Conservation (phyloP, 202 grass and related monocot species). For the Panicum virgatum region DNA sequence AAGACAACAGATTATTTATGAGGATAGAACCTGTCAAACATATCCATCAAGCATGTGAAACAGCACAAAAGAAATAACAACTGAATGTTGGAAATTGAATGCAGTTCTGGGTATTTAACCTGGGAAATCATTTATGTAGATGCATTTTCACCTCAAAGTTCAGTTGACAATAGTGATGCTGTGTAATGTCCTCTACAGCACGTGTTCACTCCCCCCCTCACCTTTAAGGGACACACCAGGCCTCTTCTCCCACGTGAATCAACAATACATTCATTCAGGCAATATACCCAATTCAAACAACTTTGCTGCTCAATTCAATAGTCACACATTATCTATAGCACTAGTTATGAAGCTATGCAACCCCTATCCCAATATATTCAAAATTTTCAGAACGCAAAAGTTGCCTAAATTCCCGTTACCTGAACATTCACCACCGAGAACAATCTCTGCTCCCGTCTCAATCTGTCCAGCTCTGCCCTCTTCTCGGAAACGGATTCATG, state of each 20-base stretch:
- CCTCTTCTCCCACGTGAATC: background rate
- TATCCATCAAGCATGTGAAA: background rate
- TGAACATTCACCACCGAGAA: slow-evolving; percentile 49
- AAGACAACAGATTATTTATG: background rate
- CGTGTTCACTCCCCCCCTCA: background rate
- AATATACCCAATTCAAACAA: background rate
- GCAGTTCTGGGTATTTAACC: background rate
- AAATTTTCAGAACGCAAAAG: slow-evolving; percentile 14
- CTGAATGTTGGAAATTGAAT: background rate
- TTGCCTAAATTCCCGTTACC: slow-evolving; percentile 35
- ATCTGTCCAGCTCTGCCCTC: slow-evolving; percentile 43
- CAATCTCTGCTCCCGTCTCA: slow-evolving; percentile 48
- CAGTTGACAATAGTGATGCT: background rate
- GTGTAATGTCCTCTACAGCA: background rate
- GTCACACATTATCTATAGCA: background rate
- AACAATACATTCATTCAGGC: slow-evolving; percentile 23
- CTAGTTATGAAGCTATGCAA: background rate
- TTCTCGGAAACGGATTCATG: slow-evolving; percentile 48
- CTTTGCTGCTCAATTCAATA: background rate
- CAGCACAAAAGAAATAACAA: background rate
- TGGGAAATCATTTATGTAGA: background rate
- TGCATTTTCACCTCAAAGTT: background rate
- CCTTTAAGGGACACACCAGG: background rate
- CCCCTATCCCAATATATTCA: background rate
- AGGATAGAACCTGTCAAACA: background rate